Conservation (phyloP, 192 early-diverging fungal genomes). For the Kickxella alabastrina region DNA sequence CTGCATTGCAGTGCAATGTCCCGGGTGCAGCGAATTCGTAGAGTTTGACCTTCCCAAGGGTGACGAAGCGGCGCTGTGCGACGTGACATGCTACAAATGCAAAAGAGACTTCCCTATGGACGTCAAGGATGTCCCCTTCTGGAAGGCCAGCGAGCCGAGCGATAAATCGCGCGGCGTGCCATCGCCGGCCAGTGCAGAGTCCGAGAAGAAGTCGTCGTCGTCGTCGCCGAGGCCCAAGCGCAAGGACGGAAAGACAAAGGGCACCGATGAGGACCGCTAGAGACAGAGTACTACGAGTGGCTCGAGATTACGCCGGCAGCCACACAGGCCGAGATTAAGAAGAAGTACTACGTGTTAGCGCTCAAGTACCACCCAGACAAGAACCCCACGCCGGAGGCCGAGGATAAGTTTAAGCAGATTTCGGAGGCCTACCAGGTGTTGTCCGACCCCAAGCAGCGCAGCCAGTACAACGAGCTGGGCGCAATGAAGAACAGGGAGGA, state of each 20-base stretch:
- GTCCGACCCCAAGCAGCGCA: conserved; percentile 83
- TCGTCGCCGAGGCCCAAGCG: conserved; percentile 26
- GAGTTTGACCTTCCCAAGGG: conserved; percentile 50
- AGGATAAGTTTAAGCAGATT: conserved; percentile 83
- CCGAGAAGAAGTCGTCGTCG: conserved; percentile 1
- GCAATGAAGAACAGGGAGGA: conserved; percentile 57
- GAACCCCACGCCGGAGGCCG: conserved; percentile 53
- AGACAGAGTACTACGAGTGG: conserved; percentile 88
- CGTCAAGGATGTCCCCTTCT: conserved; percentile 49
- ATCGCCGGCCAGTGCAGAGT: neutral
- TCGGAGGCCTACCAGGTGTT: conserved; percentile 97
- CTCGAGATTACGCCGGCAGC: conserved; percentile 74
- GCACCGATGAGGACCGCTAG: conserved; percentile 70
- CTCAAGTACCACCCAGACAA: conserved; percentile 60
- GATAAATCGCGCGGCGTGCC: conserved; percentile 5
- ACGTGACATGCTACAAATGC: conserved; percentile 43
- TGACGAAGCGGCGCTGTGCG: conserved; percentile 24
- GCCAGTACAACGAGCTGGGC: conserved; percentile 85
- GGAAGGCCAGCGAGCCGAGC: conserved; percentile 18
- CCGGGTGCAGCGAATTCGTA: conserved; percentile 40
- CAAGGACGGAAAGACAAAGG: conserved; percentile 37
- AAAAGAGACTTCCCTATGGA: conserved; percentile 49
- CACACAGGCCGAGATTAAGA: conserved; percentile 83
- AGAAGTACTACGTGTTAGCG: conserved; percentile 69
- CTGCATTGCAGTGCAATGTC: conserved; percentile 50